Evolutionary conservation across 768 basidiomycete species (phyloP), one percentile per base, ranked within the genome.

Genomic region (Pleurotus citrinopileatus): DNA sequence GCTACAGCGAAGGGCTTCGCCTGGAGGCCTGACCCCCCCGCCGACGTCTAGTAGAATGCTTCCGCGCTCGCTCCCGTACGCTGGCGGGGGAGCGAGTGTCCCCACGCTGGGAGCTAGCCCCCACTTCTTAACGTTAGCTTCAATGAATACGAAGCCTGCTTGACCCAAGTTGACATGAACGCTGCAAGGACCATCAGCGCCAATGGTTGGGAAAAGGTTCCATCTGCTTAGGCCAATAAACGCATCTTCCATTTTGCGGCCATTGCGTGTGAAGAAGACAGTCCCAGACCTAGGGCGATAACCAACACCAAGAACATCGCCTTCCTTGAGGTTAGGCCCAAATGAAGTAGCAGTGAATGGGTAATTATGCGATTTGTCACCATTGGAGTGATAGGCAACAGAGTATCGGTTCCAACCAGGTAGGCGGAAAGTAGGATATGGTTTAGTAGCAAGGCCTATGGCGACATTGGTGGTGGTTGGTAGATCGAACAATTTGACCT

Each of bases 121-220:
- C 97, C 97, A 99, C 68, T 98, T 98, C 80, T 99, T 99, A 58
- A 99, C 97, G 65, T 99, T 98, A 28, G 97, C 97, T 72, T 99
- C 97, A 63, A 99, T 98, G 62, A 97, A 98, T 34, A 98, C 97
- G 66, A 99, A 99, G 3, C 97, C 97, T 3, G 92, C 88, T 71
- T 98, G 97, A 6, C 97, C 97, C 12, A 99, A 81, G 67, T 99
- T 99, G 64, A 98, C 91, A 62, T 99, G 97, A 6, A 99, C 86
- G 59, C 89, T 95, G 69, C 94, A 96, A 4, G 96, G 91, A 0
- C 96, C 95, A 64, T 96, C 92, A 15, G 96, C 94, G 42, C 96
- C 97, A 52, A 99, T 85, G 45, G 93, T 94, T 53, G 97, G 97
- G 78, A 99, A 99, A 15, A 99, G 81, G 64, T 98, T 98, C 80